phyloP scores from a whole-genome alignment of 805 yeast species.

The Teunomyces kruisii region DNA sequence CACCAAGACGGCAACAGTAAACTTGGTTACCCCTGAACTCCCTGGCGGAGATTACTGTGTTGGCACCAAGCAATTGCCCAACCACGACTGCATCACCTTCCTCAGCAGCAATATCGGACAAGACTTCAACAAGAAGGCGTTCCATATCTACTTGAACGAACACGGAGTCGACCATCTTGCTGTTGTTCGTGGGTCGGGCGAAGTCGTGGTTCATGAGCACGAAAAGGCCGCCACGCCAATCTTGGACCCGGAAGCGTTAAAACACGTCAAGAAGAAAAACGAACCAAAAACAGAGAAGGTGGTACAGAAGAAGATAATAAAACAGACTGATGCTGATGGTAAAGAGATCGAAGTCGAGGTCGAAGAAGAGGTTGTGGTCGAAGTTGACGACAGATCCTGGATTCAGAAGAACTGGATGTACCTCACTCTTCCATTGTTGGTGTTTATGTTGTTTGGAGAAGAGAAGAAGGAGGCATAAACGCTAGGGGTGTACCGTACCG shows the following conservation, averaged over 20 bases:
- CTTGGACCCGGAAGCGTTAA: conserved; percentile 20
- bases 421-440: conserved; percentile 46
- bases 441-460: conserved; percentile 34
- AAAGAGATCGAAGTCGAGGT: conserved; percentile 20
- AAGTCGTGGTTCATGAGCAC: conserved; percentile 7
- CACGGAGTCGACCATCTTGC: conserved; percentile 4
- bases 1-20: not conserved
- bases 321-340: conserved; percentile 23
- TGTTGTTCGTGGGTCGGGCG: conserved; percentile 2
- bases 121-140: not conserved
- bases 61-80: conserved; percentile 31
- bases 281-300: conserved; percentile 12
- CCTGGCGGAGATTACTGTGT: conserved; percentile 18
- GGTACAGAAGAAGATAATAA: conserved; percentile 16
- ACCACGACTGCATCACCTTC: conserved; percentile 33
- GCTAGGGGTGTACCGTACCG: no score
- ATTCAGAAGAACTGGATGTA: conserved; percentile 65
- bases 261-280: conserved; percentile 6
- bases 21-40: not conserved
- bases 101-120: conserved; percentile 1
- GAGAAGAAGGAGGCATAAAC: conserved; percentile 4
- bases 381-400: conserved; percentile 40
- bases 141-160: conserved; percentile 6
- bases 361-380: conserved; percentile 20
- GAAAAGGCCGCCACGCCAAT: conserved; percentile 28